phyloP scores from a whole-genome alignment of 1,284 basidiomycete species.

The Ustilago lituana region DNA sequence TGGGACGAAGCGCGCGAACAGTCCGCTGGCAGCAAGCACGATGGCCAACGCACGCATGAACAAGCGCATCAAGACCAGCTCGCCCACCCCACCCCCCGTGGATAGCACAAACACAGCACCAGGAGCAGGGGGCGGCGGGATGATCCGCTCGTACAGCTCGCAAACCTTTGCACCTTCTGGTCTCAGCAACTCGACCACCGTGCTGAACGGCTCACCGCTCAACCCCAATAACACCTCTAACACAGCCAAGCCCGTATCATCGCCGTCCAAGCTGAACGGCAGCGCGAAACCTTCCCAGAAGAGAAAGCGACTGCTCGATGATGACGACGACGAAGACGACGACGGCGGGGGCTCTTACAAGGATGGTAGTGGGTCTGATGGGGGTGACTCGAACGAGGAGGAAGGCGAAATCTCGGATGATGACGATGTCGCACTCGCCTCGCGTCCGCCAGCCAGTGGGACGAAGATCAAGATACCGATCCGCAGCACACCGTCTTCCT shows the following conservation, averaged over 20 bases:
- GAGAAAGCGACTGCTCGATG: slow-evolving; percentile 24
- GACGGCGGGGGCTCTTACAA: slow-evolving; percentile 10
- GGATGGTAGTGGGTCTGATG: slow-evolving; percentile 9
- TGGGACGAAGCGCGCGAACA: slow-evolving; percentile 30
- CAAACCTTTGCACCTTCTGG: slow-evolving; percentile 46
- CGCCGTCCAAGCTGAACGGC: neutral
- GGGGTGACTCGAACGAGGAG: slow-evolving; percentile 32
- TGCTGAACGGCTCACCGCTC: slow-evolving; percentile 41
- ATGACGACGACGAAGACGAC: slow-evolving; percentile 40
- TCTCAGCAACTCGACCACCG: slow-evolving; percentile 33
- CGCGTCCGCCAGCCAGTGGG: neutral
- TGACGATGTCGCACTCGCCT: slow-evolving; percentile 16
- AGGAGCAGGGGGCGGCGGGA: slow-evolving; percentile 9
- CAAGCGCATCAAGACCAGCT: slow-evolving; percentile 47
- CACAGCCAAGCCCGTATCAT: neutral
- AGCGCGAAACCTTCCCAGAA: slow-evolving; percentile 7
- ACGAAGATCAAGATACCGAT: slow-evolving; percentile 25
- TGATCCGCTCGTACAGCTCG: slow-evolving; percentile 30
- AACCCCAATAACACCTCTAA: slow-evolving; percentile 30
- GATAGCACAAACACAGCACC: neutral
- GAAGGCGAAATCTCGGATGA: slow-evolving; percentile 47
- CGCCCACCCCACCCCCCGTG: slow-evolving; percentile 38
- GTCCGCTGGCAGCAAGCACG: slow-evolving; percentile 29
- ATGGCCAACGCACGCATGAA: slow-evolving; percentile 38
- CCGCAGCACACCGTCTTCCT: slow-evolving; percentile 3